Evolutionary conservation across 768 basidiomycete genomes (phyloP), one percentile per base, ranked within the genome.

Genomic region (Boletus rufocinnamomeus): DNA sequence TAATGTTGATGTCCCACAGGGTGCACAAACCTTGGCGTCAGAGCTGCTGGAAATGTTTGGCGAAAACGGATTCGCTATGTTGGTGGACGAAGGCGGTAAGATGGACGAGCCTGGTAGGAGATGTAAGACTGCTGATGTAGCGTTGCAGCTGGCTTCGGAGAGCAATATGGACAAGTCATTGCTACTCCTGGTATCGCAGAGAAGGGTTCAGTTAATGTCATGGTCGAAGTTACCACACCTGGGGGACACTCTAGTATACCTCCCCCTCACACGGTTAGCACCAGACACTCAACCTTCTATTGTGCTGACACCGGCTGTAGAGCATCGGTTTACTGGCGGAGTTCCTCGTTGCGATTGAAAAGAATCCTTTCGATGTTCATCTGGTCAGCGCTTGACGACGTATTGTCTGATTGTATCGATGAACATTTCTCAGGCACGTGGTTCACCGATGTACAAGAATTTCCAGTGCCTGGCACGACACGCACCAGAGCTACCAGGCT

Each of bases 201-300:
- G 74, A 92, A 91, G 69, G 93, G 93, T 11, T 84, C 79, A 55
- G 45, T 87, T 10, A 79, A 90, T 65, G 80, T 86, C 19, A 75
- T 72, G 38, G 76, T 93, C n/a, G 80, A 85, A 56, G 84, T 95
- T 9, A 74, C 80, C 16, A 77, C 87, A 0, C 78, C 85, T 0
- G 93, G 94, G 6, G 94, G 94, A 0, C 95, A 95, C 72, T 94
- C 93, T 0, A 90, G 88, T 64, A 75, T 93, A 16, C 95, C 95
- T 17, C 91, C 90, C 17, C 65, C 74, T 3, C 93, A 97, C 63
- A 96, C 93, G 3, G 89, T 84, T 67, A 63, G 79, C 62, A 3
- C 32, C 9, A n/a, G 23, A 46, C 23, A 38, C 32, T 17, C 7
- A 2, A 28, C 17, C n/a, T 7, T 46, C 34, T 38, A 9, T 49